Evolutionary conservation across 768 basidiomycete genomes (phyloP).

Genomic region (Glaciozyma martinii): DNA sequence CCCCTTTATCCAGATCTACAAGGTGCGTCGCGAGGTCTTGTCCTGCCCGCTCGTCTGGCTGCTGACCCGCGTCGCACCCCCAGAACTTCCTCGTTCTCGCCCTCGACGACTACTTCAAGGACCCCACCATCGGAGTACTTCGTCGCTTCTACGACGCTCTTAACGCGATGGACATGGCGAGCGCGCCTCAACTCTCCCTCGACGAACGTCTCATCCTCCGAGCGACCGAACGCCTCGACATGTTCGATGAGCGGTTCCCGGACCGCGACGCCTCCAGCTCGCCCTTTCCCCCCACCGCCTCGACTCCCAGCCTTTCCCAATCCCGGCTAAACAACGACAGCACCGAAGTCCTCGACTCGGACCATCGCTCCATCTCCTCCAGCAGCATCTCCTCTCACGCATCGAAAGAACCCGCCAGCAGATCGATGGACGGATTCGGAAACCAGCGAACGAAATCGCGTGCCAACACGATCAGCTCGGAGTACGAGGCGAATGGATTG

Average conservation of each 20-base stretch:
- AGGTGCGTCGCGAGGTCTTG: conserved; percentile 51
- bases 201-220: conserved; percentile 84
- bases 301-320: neutral
- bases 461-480: conserved; percentile 15
- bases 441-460: neutral
- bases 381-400: conserved; percentile 10
- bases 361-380: neutral
- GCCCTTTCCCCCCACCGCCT: neutral
- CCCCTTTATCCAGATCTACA: conserved; percentile 93
- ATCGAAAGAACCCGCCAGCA: neutral
- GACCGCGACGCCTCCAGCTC: neutral
- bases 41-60: neutral
- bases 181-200: conserved; percentile 65
- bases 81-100: conserved; percentile 89
- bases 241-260: conserved; percentile 74
- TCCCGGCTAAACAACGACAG: neutral
- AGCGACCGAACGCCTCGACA: conserved; percentile 78
- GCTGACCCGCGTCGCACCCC: neutral
- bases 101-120: conserved; percentile 84
- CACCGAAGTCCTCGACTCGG: conserved; percentile 8
- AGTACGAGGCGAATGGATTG: neutral
- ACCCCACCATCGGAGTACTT: conserved; percentile 82
- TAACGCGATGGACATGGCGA: conserved; percentile 80
- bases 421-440: conserved; percentile 11
- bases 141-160: conserved; percentile 83